A percentile compares a stretch with the other conserved stretches of the same genome.
These are phyloP conservation scores for Allium sativum DNA, from an alignment of 106 monocot genomes.

Conservation along the genomic window DNA sequence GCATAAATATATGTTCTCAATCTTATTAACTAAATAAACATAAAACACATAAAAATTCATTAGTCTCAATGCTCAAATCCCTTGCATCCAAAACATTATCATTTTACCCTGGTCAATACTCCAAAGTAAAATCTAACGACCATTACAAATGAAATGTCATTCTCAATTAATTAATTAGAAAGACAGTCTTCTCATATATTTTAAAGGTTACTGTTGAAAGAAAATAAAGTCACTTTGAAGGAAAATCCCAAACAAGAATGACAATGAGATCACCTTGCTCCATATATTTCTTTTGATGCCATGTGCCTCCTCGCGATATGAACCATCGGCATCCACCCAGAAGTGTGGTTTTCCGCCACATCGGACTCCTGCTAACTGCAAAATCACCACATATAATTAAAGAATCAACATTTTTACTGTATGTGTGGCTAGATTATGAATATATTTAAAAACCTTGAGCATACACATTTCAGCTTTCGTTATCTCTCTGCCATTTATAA, in stretches of 20 bases:
- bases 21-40: slow-evolving; percentile 2
- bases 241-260: background rate
- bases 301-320: slow-evolving; percentile 92
- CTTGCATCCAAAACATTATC: too few relatives aligned
- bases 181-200: too few relatives aligned
- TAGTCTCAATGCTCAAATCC: too few relatives aligned
- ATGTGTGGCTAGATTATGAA: background rate
- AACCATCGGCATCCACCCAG: slow-evolving; percentile 98
- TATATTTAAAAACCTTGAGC: slow-evolving; percentile 60
- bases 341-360: slow-evolving; percentile 95
- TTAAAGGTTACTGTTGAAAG: background rate
- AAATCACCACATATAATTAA: background rate
- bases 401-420: too few relatives aligned
- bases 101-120: too few relatives aligned
- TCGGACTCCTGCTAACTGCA: slow-evolving; percentile 84
- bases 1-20: slow-evolving; percentile 8
- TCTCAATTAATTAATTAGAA: too few relatives aligned
- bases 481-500: slow-evolving; percentile 86
- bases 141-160: too few relatives aligned
- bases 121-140: too few relatives aligned
- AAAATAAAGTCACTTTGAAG: background rate
- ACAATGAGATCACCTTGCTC: slow-evolving; percentile 47
- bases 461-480: slow-evolving; percentile 77
- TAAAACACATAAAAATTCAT: too few relatives aligned
- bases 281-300: slow-evolving; percentile 72